Conservation (phyloP, 768 basidiomycete genomes). For the Lactarius tabidus region DNA sequence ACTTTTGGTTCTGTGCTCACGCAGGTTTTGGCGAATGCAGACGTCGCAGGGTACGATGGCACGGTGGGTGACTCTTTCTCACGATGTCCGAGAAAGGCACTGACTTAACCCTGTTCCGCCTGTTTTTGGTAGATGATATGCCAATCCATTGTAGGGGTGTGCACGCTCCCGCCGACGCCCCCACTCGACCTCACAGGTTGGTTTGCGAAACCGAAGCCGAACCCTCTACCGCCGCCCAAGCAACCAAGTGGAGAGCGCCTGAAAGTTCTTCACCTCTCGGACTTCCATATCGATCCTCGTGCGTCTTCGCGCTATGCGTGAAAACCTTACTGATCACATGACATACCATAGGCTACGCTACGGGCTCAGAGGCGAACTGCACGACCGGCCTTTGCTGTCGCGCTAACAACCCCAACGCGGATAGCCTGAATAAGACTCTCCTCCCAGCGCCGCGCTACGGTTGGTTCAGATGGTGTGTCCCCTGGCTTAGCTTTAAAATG, state of each 20-base stretch:
- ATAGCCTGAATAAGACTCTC: constrained; percentile 48
- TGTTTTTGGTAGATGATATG: constrained; percentile 45
- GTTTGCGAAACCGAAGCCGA: constrained; percentile 77
- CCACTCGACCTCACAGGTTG: constrained; percentile 61
- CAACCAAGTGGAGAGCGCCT: constrained; percentile 59
- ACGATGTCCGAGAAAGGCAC: not conserved
- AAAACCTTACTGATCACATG: not conserved
- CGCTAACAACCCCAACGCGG: constrained; percentile 44
- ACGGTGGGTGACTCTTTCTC: constrained; percentile 42
- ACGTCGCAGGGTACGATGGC: constrained; percentile 70
- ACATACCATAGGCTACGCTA: constrained; percentile 51
- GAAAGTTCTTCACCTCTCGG: constrained; percentile 74
- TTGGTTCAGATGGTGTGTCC: constrained; percentile 50
- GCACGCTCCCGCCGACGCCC: constrained; percentile 53
- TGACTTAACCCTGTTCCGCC: not conserved
- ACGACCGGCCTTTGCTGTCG: constrained; percentile 66
- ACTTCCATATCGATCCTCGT: constrained; percentile 75
- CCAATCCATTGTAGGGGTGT: constrained; percentile 52
- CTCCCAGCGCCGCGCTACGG: constrained; percentile 67
- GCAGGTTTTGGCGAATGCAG: constrained; percentile 66
- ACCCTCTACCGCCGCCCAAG: constrained; percentile 55
- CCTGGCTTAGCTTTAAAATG: not conserved
- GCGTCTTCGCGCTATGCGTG: constrained; percentile 24
- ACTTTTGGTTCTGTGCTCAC: constrained; percentile 59
- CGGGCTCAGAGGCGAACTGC: constrained; percentile 72